phyloP scores from a whole-genome alignment of 192 early-diverging fungal species.

The Linnemannia elongata region DNA sequence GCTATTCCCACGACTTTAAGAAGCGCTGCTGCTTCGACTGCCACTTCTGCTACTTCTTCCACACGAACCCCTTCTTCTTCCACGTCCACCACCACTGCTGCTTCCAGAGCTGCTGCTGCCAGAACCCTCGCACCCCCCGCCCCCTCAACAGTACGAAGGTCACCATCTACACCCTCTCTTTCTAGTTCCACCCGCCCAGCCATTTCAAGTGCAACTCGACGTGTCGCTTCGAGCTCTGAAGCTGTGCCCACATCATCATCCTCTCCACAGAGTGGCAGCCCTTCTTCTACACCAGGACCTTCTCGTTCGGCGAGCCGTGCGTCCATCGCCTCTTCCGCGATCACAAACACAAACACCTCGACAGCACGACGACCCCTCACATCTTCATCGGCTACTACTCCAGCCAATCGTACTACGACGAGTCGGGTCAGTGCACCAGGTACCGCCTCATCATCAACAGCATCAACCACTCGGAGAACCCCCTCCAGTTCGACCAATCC shows the following conservation, averaged over 20 bases:
- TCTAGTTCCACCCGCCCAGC: constrained; percentile 5
- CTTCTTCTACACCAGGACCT: constrained; percentile 12
- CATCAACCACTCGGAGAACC: constrained; percentile 8
- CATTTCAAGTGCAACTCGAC: constrained; percentile 9
- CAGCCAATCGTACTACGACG: not conserved
- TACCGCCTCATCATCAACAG: not conserved
- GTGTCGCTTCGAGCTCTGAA: constrained; percentile 46
- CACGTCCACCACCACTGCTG: constrained; percentile 10
- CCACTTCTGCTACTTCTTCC: constrained; percentile 28
- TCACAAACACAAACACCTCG: constrained; percentile 8
- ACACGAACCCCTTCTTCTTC: constrained; percentile 13
- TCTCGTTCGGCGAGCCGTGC: constrained; percentile 21
- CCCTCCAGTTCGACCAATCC: constrained; percentile 25
- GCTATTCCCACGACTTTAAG: constrained; percentile 27
- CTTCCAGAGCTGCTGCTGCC: not conserved
- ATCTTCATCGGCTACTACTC: not conserved
- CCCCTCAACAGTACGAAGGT: constrained; percentile 24
- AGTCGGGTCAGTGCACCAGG: constrained; percentile 1
- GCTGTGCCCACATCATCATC: not conserved
- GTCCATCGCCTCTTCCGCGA: constrained; percentile 20
- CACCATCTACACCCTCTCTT: constrained; percentile 40
- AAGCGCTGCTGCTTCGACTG: constrained; percentile 26
- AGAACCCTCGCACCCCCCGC: not conserved
- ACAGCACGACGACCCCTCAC: constrained; percentile 2
- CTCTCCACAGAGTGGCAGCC: not conserved